Conservation (phyloP, 768 basidiomycete genomes). For the Mycena vitilis region DNA sequence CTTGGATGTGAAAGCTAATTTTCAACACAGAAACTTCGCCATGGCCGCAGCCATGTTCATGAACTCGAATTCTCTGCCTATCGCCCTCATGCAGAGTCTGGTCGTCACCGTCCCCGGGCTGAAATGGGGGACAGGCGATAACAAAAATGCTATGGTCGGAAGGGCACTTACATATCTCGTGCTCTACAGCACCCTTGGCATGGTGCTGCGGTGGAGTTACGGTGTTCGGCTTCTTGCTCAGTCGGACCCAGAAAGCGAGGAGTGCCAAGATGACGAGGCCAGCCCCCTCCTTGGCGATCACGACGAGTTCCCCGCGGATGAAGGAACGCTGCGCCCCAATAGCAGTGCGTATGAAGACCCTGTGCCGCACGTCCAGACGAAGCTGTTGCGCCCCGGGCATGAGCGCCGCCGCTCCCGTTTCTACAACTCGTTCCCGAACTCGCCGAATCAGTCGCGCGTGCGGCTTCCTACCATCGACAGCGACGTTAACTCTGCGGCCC, state of each 20-base stretch:
- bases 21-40: conserved; percentile 70
- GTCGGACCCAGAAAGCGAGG: conserved; percentile 61
- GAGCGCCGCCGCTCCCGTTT: conserved; percentile 53
- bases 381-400: conserved; percentile 35
- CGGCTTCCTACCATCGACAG: conserved; percentile 45
- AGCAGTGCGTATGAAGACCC: conserved; percentile 41
- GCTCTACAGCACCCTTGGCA: conserved; percentile 93
- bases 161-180: conserved; percentile 91
- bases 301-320: conserved; percentile 37
- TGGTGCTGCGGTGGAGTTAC: conserved; percentile 96
- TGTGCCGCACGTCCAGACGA: neutral
- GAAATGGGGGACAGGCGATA: conserved; percentile 86
- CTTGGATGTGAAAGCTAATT: conserved; percentile 5
- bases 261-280: conserved; percentile 36
- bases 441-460: conserved; percentile 54
- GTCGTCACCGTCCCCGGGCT: conserved; percentile 85
- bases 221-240: conserved; percentile 86
- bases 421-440: conserved; percentile 77
- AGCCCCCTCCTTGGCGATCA: conserved; percentile 13
- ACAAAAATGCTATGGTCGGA: conserved; percentile 89
- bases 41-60: conserved; percentile 90
- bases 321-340: conserved; percentile 52
- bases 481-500: conserved; percentile 33
- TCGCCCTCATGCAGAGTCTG: conserved; percentile 93
- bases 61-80: conserved; percentile 95